Evolutionary conservation across 1,284 basidiomycete species (phyloP).

Genomic region (Phellopilus nigrolimitatus): DNA sequence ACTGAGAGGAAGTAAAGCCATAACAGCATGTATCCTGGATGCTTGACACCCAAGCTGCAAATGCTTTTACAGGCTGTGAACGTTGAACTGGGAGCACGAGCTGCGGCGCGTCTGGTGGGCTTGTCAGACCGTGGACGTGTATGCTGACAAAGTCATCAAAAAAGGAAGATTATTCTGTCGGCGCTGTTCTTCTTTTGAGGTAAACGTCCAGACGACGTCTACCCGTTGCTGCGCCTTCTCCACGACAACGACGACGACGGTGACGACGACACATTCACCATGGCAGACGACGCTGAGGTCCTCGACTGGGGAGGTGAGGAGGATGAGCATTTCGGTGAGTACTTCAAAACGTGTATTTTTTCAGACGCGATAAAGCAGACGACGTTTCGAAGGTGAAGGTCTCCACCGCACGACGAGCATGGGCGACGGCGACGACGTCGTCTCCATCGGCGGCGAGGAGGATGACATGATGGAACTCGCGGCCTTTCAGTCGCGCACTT

Average conservation of each 20-base stretch:
- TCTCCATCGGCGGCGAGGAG: constrained; percentile 68
- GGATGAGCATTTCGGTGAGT: constrained; percentile 39
- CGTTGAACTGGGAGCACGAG: too few species aligned
- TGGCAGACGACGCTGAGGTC: constrained; percentile 66
- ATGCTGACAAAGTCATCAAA: neutral
- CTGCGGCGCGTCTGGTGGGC: too few species aligned
- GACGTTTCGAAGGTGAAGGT: constrained; percentile 22
- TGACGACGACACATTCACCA: constrained; percentile 29
- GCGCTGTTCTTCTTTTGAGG: too few species aligned
- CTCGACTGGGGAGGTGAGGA: constrained; percentile 76
- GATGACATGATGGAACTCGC: constrained; percentile 45
- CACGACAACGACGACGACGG: neutral
- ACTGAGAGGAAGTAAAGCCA: constrained; percentile 53
- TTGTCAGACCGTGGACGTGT: neutral
- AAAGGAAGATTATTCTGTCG: too few species aligned
- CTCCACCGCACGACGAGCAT: constrained; percentile 19
- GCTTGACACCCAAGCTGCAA: too few species aligned
- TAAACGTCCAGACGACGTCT: too few species aligned
- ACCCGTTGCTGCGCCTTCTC: too few species aligned
- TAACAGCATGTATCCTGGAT: constrained; percentile 39
- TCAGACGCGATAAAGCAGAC: constrained; percentile 4
- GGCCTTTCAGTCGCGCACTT: constrained; percentile 29
- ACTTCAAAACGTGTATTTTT: constrained; percentile 18
- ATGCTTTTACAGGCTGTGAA: too few species aligned
- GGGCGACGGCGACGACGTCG: constrained; percentile 61